phyloP scores from a whole-genome alignment of 2,329 filamentous ascomycete species.

The Botryotinia convoluta region DNA sequence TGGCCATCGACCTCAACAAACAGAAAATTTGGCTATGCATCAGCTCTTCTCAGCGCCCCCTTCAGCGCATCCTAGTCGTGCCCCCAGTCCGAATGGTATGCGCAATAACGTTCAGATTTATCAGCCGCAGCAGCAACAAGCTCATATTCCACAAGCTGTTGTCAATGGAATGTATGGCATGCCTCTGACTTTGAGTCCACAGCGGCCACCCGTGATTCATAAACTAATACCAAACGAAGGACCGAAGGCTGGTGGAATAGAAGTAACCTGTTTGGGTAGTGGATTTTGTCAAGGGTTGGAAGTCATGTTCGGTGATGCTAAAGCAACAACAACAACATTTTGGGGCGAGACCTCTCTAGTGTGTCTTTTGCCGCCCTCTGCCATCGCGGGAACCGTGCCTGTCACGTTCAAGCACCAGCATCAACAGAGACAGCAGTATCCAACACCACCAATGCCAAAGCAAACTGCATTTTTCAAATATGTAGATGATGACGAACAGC shows the following conservation, averaged over 20 bases:
- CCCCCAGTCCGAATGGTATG: slow-evolving; percentile 65
- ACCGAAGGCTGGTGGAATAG: slow-evolving; percentile 77
- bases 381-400: slow-evolving; percentile 56
- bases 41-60: slow-evolving; percentile 69
- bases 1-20: slow-evolving; percentile 57
- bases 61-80: slow-evolving; percentile 72
- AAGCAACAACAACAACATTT: slow-evolving; percentile 61
- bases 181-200: slow-evolving; percentile 49
- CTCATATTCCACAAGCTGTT: slow-evolving; percentile 49
- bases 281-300: slow-evolving; percentile 77
- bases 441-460: slow-evolving; percentile 46
- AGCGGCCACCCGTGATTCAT: slow-evolving; percentile 66
- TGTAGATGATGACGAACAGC: slow-evolving; percentile 66
- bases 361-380: slow-evolving; percentile 59
- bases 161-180: slow-evolving; percentile 51
- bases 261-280: slow-evolving; percentile 80
- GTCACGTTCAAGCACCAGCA: slow-evolving; percentile 57
- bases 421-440: slow-evolving; percentile 44
- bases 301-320: slow-evolving; percentile 76
- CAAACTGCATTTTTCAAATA: slow-evolving; percentile 67
- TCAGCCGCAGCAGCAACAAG: slow-evolving; percentile 42
- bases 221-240: slow-evolving; percentile 83
- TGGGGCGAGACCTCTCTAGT: slow-evolving; percentile 63
- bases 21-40: slow-evolving; percentile 63
- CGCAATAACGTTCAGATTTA: slow-evolving; percentile 47